Evolutionary conservation across 2,329 filamentous ascomycete genomes (phyloP).

Genomic region (Neofusicoccum sp.): DNA sequence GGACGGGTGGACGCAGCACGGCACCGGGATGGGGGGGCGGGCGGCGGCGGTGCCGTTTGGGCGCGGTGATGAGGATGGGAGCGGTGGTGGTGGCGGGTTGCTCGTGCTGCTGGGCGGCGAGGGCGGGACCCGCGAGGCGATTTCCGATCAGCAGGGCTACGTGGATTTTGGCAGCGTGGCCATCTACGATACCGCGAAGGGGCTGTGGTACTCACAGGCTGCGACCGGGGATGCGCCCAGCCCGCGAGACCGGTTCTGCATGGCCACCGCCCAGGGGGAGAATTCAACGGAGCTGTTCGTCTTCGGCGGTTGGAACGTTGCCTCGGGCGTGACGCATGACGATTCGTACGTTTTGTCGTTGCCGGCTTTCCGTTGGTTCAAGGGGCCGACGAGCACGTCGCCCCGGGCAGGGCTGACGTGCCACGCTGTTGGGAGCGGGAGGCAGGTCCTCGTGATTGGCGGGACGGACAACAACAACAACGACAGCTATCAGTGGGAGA

Average conservation of each 20-base stretch:
- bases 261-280: not conserved
- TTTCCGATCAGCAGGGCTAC: not conserved
- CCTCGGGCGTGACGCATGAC: not conserved
- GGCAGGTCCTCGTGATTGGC: not conserved
- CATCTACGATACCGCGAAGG: not conserved
- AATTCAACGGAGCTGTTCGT: conserved; percentile 4
- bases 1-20: not conserved
- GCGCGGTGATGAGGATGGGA: too few species aligned
- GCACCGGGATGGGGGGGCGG: not conserved
- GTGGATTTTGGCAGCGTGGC: not conserved
- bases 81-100: not conserved
- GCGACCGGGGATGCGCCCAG: conserved; percentile 4
- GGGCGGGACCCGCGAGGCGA: not conserved
- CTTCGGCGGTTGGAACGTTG: not conserved
- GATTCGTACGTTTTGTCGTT: conserved; percentile 6
- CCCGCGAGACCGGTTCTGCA: not conserved
- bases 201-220: not conserved
- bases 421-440: not conserved
- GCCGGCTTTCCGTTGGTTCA: conserved; percentile 15
- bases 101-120: conserved; percentile 15
- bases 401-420: not conserved
- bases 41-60: not conserved
- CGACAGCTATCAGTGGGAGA: not conserved
- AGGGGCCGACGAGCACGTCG: not conserved
- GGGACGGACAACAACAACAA: not conserved